phyloP scores from a whole-genome alignment of 768 basidiomycete genomes.

The Leccinum obscurum region DNA sequence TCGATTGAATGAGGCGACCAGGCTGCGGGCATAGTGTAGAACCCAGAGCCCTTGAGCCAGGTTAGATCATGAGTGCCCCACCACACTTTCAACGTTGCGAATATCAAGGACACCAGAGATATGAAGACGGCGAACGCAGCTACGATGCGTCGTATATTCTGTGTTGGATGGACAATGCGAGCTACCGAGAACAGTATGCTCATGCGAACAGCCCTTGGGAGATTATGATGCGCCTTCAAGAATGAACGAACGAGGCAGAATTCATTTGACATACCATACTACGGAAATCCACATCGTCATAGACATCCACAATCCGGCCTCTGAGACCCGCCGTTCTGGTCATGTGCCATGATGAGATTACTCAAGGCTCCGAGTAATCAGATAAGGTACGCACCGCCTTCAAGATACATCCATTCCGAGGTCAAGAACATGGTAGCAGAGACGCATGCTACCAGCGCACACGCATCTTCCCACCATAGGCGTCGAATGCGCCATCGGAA shows the following conservation, averaged over 20 bases:
- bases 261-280: slow-evolving; percentile 18
- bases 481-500: slow-evolving; percentile 18
- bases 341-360: background rate
- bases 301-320: slow-evolving; percentile 19
- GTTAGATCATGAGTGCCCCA: background rate
- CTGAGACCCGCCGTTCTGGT: slow-evolving; percentile 6
- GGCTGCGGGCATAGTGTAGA: background rate
- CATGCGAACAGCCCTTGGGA: slow-evolving; percentile 23
- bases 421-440: slow-evolving; percentile 8
- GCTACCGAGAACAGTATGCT: slow-evolving; percentile 23
- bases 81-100: slow-evolving; percentile 9
- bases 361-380: background rate
- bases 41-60: background rate
- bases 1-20: slow-evolving; percentile 8
- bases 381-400: slow-evolving; percentile 17
- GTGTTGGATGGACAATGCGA: slow-evolving; percentile 18
- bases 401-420: slow-evolving; percentile 14
- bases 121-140: slow-evolving; percentile 10
- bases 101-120: slow-evolving; percentile 8
- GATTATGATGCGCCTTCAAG: slow-evolving; percentile 1
- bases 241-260: background rate
- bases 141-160: slow-evolving; percentile 11
- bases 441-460: slow-evolving; percentile 11
- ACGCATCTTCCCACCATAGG: slow-evolving; percentile 27
- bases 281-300: slow-evolving; percentile 1